Evolutionary conservation across 169 alveolate species (phyloP).

Genomic region (Cryptosporidium viatorum): DNA sequence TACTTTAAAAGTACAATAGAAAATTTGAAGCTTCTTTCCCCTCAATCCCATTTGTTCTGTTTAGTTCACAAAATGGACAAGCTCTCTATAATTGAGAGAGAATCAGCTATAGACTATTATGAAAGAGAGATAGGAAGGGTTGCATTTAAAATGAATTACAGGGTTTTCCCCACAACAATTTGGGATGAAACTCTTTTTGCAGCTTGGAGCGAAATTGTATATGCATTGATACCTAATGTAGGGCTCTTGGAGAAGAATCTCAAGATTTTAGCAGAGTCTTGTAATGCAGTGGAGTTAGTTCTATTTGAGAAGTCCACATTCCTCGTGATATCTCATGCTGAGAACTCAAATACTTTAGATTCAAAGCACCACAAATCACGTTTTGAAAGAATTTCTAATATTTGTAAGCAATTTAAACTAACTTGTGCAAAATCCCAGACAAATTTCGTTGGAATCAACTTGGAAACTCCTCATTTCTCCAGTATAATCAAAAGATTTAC

Average conservation of each 20-base stretch:
- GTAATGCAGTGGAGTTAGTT: constrained; percentile 92
- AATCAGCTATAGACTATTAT: constrained; percentile 83
- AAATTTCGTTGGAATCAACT: constrained; percentile 85
- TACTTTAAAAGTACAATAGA: constrained; percentile 86
- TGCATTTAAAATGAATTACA: constrained; percentile 56
- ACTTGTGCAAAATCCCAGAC: constrained; percentile 90
- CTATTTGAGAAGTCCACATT: constrained; percentile 94
- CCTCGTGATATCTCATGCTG: constrained; percentile 88
- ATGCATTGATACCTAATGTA: constrained; percentile 88
- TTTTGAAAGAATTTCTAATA: constrained; percentile 93
- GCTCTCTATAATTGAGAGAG: constrained; percentile 84
- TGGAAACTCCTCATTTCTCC: constrained; percentile 85
- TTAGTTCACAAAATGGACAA: constrained; percentile 93
- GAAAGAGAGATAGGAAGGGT: constrained; percentile 80
- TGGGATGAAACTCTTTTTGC: constrained; percentile 94
- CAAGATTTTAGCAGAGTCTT: constrained; percentile 83
- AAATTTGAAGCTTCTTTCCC: constrained; percentile 87
- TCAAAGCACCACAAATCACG: constrained; percentile 80
- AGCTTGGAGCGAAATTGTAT: constrained; percentile 93
- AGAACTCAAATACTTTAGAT: constrained; percentile 20
- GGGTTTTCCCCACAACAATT: constrained; percentile 88
- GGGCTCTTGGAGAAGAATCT: constrained; percentile 83
- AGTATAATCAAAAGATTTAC: constrained; percentile 91
- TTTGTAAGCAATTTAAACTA: constrained; percentile 91
- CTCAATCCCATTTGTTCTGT: constrained; percentile 89